Evolutionary conservation across 2,329 filamentous ascomycete genomes (phyloP).

Genomic region (Phyllosticta citriasiana): DNA sequence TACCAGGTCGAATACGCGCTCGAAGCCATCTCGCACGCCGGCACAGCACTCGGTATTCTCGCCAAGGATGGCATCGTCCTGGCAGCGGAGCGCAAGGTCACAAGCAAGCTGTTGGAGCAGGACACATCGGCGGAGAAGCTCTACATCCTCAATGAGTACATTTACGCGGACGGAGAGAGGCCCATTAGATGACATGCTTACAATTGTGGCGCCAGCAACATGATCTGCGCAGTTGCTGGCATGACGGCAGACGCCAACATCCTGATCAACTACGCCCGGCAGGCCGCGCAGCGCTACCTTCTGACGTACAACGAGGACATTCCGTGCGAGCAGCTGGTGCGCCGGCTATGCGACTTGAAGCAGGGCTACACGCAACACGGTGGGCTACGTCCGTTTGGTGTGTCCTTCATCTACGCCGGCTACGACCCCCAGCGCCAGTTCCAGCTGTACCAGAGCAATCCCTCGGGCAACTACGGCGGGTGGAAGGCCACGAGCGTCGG

Average conservation of each 20-base stretch:
- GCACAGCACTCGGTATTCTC: conserved; percentile 91
- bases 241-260: conserved; percentile 99
- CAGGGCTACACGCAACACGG: conserved; percentile 99
- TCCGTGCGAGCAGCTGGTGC: conserved; percentile 95
- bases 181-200: not conserved
- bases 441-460: conserved; percentile 98
- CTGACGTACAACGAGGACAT: conserved; percentile 99
- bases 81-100: conserved; percentile 96
- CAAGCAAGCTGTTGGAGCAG: conserved; percentile 97
- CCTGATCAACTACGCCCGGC: conserved; percentile 98
- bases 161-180: conserved; percentile 4
- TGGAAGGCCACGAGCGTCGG: conserved; percentile 99
- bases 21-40: conserved; percentile 96
- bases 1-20: conserved; percentile 99
- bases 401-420: conserved; percentile 98
- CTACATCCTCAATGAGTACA: conserved; percentile 96
- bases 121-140: conserved; percentile 99
- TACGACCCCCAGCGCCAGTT: conserved; percentile 95
- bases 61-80: conserved; percentile 98
- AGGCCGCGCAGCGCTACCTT: conserved; percentile 94
- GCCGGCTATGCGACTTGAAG: conserved; percentile 92
- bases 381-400: conserved; percentile 94
- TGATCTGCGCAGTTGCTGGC: conserved; percentile 98
- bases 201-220: conserved; percentile 59
- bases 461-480: conserved; percentile 95